Conservation (phyloP, 1,284 basidiomycete genomes). For the Vanrija pseudolonga region DNA sequence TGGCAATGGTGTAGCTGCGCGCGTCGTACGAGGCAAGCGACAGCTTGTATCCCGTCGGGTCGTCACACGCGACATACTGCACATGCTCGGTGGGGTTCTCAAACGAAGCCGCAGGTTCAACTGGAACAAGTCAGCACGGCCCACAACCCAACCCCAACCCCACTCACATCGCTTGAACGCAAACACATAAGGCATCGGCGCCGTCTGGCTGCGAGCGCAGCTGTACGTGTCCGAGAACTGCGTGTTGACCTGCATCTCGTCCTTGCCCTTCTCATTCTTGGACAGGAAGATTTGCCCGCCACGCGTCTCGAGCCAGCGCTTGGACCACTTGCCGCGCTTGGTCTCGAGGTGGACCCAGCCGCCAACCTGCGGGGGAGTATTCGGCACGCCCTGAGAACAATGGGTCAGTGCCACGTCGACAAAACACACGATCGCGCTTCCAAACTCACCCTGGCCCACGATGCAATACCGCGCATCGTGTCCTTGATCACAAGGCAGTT, state of each 20-base stretch:
- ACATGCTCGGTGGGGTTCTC: conserved; percentile 79
- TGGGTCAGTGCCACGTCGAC: background rate
- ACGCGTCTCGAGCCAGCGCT: conserved; percentile 76
- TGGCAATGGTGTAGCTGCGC: conserved; percentile 9
- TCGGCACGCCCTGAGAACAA: conserved; percentile 59
- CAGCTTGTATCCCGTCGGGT: conserved; percentile 44
- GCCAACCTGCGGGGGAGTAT: conserved; percentile 63
- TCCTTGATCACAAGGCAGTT: conserved; percentile 73
- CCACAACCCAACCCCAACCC: background rate
- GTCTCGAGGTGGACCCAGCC: conserved; percentile 79
- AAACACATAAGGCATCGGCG: conserved; percentile 69
- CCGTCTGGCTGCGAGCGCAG: conserved; percentile 58
- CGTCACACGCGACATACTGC: conserved; percentile 71
- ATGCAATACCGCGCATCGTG: conserved; percentile 57
- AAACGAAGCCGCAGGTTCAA: conserved; percentile 75
- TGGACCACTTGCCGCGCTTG: conserved; percentile 87
- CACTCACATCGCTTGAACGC: conserved; percentile 63
- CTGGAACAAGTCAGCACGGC: conserved; percentile 45
- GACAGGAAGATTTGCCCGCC: conserved; percentile 79
- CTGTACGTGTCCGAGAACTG: conserved; percentile 78
- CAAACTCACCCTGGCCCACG: conserved; percentile 19
- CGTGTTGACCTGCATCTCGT: conserved; percentile 56
- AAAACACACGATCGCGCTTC: background rate
- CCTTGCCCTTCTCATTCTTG: conserved; percentile 81
- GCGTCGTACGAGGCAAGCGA: conserved; percentile 34